phyloP scores from a whole-genome alignment of 495 filamentous ascomycete genomes.

The Penicillium steckii region DNA sequence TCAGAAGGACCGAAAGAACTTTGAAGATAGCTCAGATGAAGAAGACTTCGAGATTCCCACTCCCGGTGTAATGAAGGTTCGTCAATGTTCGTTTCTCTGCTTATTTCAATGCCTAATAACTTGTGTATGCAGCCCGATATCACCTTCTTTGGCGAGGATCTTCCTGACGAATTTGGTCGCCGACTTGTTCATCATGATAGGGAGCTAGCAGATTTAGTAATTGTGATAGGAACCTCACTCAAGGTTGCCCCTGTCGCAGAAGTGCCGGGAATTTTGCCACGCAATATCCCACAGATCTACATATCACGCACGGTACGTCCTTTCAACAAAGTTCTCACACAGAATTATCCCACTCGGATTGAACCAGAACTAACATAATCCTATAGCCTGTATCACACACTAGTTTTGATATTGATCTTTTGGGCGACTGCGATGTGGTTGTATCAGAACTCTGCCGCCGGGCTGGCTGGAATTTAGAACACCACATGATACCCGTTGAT shows the following conservation, averaged over 20 bases:
- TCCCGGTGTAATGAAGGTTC: constrained; percentile 87
- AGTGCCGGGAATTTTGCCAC: constrained; percentile 76
- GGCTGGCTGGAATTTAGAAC: constrained; percentile 83
- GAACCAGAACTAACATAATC: constrained; percentile 5
- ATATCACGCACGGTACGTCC: constrained; percentile 74
- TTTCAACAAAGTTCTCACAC: not conserved
- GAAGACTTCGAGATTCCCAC: constrained; percentile 68
- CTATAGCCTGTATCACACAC: constrained; percentile 74
- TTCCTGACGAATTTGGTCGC: constrained; percentile 80
- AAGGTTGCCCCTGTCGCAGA: constrained; percentile 95
- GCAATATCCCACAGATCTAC: constrained; percentile 86
- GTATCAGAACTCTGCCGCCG: constrained; percentile 85
- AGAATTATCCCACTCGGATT: not conserved
- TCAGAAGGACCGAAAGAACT: constrained; percentile 50
- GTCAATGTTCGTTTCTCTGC: constrained; percentile 6
- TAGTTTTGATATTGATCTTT: constrained; percentile 91
- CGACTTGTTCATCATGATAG: constrained; percentile 78
- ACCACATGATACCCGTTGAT: constrained; percentile 76
- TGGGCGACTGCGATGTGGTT: constrained; percentile 91
- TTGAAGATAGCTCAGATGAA: constrained; percentile 66
- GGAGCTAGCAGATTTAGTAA: constrained; percentile 80
- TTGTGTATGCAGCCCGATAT: constrained; percentile 70
- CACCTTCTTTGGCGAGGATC: constrained; percentile 78
- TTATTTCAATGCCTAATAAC: not conserved
- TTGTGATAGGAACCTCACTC: constrained; percentile 95